phyloP scores from a whole-genome alignment of 257 asterid species.

The Solanum pennellii region DNA sequence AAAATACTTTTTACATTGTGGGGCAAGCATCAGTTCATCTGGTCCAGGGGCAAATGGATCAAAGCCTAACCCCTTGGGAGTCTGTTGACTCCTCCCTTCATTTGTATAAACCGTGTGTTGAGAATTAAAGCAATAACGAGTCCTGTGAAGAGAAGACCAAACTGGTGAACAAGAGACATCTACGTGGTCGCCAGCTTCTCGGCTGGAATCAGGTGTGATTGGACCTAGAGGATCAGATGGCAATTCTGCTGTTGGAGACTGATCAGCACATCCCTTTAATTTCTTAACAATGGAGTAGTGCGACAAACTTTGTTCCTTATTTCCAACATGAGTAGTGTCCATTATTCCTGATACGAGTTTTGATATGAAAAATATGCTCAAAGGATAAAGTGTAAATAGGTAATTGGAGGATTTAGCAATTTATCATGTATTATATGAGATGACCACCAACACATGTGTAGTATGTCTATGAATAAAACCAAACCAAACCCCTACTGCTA shows the following conservation, averaged over 20 bases:
- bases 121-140: not conserved
- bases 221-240: constrained; percentile 14
- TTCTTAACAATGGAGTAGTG: not conserved
- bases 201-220: constrained; percentile 28
- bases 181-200: constrained; percentile 10
- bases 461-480: not conserved
- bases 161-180: constrained; percentile 9
- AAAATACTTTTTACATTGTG: constrained; percentile 15
- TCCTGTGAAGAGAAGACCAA: constrained; percentile 8
- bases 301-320: constrained; percentile 1
- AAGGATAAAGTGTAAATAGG: not conserved
- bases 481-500: not conserved
- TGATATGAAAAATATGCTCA: not conserved
- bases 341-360: not conserved
- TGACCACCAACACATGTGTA: not conserved
- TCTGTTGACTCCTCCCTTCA: constrained; percentile 1
- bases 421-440: not conserved
- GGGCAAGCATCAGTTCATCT: constrained; percentile 33
- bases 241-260: not conserved
- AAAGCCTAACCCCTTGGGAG: constrained; percentile 27
- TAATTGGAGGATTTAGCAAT: not conserved
- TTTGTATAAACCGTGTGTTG: not conserved
- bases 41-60: constrained; percentile 52
- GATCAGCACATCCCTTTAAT: not conserved
- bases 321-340: constrained; percentile 16